Percentiles rank a stretch among this genome's conserved stretches.
Conservation (phyloP, 2,329 filamentous ascomycete species). For the Chrysoporthe puriensis region DNA sequence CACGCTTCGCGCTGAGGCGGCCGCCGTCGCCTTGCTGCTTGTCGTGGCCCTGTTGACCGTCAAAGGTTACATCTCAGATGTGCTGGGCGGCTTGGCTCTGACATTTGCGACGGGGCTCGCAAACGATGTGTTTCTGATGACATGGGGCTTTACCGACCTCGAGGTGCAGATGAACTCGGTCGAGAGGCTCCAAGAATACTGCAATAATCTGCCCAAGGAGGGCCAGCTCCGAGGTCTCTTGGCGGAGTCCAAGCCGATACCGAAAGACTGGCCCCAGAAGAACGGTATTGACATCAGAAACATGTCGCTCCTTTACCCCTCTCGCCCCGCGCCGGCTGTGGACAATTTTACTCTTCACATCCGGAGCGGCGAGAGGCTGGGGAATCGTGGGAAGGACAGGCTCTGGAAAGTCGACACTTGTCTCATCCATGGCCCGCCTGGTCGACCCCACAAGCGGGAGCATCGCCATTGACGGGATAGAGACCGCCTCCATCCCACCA, state of each 20-base stretch:
- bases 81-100: constrained; percentile 11
- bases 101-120: constrained; percentile 10
- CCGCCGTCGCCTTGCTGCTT: constrained; percentile 6
- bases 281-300: not conserved
- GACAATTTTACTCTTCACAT: constrained; percentile 15
- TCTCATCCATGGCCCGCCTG: constrained; percentile 38
- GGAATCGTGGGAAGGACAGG: constrained; percentile 41
- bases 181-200: constrained; percentile 14
- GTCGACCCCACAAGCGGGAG: constrained; percentile 35
- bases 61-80: constrained; percentile 3
- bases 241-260: not conserved
- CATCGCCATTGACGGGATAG: constrained; percentile 38
- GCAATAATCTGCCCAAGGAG: constrained; percentile 14
- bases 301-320: constrained; percentile 15
- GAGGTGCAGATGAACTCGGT: constrained; percentile 20
- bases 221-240: not conserved
- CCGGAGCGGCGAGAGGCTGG: constrained; percentile 23
- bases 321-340: constrained; percentile 13
- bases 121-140: constrained; percentile 16
- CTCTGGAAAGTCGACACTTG: constrained; percentile 40
- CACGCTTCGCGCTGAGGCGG: constrained; percentile 12
- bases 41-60: constrained; percentile 10
- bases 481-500: constrained; percentile 31
- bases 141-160: constrained; percentile 13
- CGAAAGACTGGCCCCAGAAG: constrained; percentile 11